phyloP scores from a whole-genome alignment of 2,329 filamentous ascomycete genomes.

The Seiridium unicorne region DNA sequence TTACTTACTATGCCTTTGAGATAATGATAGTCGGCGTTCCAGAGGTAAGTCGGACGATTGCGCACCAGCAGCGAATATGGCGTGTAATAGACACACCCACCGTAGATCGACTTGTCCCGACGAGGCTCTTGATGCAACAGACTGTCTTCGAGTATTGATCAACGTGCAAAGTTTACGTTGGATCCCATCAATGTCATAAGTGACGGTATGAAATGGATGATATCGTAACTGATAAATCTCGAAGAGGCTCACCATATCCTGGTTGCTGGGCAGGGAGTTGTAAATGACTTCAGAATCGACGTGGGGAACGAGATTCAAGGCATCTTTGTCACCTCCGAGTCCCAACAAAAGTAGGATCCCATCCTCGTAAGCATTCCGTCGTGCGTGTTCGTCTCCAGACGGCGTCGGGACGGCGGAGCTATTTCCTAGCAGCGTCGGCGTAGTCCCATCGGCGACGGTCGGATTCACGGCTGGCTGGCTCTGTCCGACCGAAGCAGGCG shows the following conservation, averaged over 20 bases:
- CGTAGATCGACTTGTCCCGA: not conserved
- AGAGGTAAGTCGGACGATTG: not conserved
- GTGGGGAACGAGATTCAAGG: not conserved
- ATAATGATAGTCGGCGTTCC: not conserved
- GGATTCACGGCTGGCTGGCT: not conserved
- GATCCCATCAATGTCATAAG: not conserved
- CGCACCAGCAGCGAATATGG: not conserved
- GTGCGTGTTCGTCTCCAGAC: not conserved
- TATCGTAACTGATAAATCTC: not conserved
- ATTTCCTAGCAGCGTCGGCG: not conserved
- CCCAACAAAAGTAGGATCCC: not conserved
- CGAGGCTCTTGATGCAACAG: not conserved
- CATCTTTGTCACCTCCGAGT: not conserved
- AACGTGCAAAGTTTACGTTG: not conserved
- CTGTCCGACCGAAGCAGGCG: not conserved
- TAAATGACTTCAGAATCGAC: not conserved
- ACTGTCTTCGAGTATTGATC: not conserved
- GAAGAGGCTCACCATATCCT: not conserved
- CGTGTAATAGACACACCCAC: not conserved
- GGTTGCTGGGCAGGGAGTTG: not conserved
- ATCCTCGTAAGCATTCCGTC: not conserved
- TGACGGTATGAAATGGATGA: not conserved
- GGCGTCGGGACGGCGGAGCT: not conserved
- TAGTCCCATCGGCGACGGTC: not conserved
- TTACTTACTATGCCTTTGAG: not conserved